Evolutionary conservation across 1,284 basidiomycete genomes (phyloP).

Genomic region (Rhodotorula sp.): DNA sequence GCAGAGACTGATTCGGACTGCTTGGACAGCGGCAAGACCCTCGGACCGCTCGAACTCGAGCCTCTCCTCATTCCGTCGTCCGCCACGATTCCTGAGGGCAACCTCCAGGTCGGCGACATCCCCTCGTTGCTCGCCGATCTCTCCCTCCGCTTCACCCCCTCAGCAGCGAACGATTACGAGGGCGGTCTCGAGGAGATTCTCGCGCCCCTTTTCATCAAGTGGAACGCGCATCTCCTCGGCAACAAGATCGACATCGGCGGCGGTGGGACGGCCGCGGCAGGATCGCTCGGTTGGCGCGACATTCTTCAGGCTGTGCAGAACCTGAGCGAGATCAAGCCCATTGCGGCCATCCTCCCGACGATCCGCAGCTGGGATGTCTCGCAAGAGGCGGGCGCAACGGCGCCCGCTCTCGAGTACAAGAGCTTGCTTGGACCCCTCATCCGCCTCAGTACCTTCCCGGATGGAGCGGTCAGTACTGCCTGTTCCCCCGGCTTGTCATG

Average conservation of each 20-base stretch:
- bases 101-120: conserved; percentile 51
- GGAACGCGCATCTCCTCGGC: conserved; percentile 40
- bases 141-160: conserved; percentile 50
- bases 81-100: conserved; percentile 57
- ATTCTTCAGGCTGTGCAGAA: conserved; percentile 78
- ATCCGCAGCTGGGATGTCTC: conserved; percentile 50
- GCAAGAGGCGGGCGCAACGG: conserved; percentile 48
- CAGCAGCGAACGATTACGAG: conserved; percentile 44
- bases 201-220: conserved; percentile 52
- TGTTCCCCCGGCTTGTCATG: background rate
- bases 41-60: conserved; percentile 76
- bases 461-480: conserved; percentile 72
- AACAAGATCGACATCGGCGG: conserved; percentile 42
- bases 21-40: conserved; percentile 55
- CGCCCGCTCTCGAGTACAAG: conserved; percentile 59
- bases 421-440: conserved; percentile 76
- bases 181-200: conserved; percentile 55
- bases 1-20: background rate
- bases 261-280: conserved; percentile 1
- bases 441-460: conserved; percentile 75
- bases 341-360: conserved; percentile 59
- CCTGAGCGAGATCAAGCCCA: conserved; percentile 75
- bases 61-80: conserved; percentile 65
- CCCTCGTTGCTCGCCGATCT: conserved; percentile 56
- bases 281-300: conserved; percentile 66